These are phyloP conservation scores for Dissophora globulifera DNA, from an alignment of 192 early-diverging fungal species.

Conservation along the genomic window DNA sequence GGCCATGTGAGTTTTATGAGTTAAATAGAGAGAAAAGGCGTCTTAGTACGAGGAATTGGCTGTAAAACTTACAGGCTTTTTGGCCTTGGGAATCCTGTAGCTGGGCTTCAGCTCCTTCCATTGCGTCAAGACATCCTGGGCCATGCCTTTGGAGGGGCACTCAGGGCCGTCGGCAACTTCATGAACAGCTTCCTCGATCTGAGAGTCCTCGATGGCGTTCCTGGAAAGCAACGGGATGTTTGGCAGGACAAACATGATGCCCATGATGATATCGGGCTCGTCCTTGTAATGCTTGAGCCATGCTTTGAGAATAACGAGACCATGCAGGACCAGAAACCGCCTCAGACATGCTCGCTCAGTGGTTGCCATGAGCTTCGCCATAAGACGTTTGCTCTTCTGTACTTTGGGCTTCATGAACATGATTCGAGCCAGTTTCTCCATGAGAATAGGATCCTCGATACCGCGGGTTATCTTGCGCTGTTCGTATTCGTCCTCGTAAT, in stretches of 20 bases:
- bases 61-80: conserved; percentile 49
- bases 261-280: conserved; percentile 68
- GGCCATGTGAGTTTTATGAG: too few species aligned
- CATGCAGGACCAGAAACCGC: conserved; percentile 73
- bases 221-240: conserved; percentile 81
- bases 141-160: conserved; percentile 56
- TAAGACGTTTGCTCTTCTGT: conserved; percentile 79
- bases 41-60: too few species aligned
- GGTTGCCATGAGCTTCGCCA: conserved; percentile 74
- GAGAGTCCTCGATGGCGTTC: conserved; percentile 83
- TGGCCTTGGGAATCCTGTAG: conserved; percentile 68
- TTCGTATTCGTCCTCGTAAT: conserved; percentile 52
- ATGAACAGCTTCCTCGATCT: conserved; percentile 74
- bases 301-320: conserved; percentile 79
- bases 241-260: conserved; percentile 74
- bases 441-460: conserved; percentile 50
- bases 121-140: conserved; percentile 58
- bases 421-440: conserved; percentile 33
- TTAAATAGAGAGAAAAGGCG: too few species aligned
- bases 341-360: conserved; percentile 57
- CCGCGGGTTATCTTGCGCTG: conserved; percentile 31
- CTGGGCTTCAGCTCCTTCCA: conserved; percentile 64
- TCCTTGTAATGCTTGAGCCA: conserved; percentile 75
- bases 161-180: conserved; percentile 61
- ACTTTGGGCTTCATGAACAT: conserved; percentile 78